These are phyloP conservation scores for Skeletonema grethae DNA, from an alignment of 108 stramenopile species.

Conservation along the genomic window DNA sequence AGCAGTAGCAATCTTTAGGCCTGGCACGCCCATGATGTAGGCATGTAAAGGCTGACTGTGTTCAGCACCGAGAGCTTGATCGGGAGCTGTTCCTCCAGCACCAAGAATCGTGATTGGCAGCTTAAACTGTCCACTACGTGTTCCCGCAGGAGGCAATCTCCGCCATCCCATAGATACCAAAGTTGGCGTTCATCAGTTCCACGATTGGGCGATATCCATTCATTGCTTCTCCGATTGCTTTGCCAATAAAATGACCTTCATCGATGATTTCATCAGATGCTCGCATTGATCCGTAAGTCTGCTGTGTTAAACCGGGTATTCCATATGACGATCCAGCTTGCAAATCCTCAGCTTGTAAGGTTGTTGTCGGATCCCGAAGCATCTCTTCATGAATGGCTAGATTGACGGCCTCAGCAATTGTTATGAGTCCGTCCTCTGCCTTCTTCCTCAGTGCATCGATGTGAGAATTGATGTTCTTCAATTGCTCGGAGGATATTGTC, in stretches of 20 bases:
- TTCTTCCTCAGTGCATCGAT: slow-evolving; percentile 27
- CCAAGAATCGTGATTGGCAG: slow-evolving; percentile 76
- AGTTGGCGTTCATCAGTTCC: slow-evolving; percentile 78
- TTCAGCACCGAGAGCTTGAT: slow-evolving; percentile 74
- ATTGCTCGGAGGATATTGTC: slow-evolving; percentile 26
- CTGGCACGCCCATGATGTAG: slow-evolving; percentile 75
- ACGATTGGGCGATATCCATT: slow-evolving; percentile 77
- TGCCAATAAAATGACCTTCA: slow-evolving; percentile 80
- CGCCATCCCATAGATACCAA: slow-evolving; percentile 80
- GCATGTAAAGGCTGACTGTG: slow-evolving; percentile 77
- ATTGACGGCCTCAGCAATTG: slow-evolving; percentile 69
- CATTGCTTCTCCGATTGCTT: slow-evolving; percentile 73
- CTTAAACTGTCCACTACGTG: slow-evolving; percentile 73
- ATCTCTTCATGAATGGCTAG: slow-evolving; percentile 75
- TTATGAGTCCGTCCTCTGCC: slow-evolving; percentile 49
- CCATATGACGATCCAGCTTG: slow-evolving; percentile 73
- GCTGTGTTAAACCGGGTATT: slow-evolving; percentile 67
- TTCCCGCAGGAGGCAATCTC: slow-evolving; percentile 70
- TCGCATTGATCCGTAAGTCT: slow-evolving; percentile 58
- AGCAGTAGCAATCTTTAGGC: slow-evolving; percentile 70
- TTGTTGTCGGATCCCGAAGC: slow-evolving; percentile 66
- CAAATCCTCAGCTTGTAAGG: slow-evolving; percentile 69
- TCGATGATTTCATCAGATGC: slow-evolving; percentile 78
- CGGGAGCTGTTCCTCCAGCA: slow-evolving; percentile 72
- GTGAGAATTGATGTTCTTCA: slow-evolving; percentile 27